Evolutionary conservation across 352 stramenopile genomes (phyloP).

Genomic region (Thraustochytrium striatum): DNA sequence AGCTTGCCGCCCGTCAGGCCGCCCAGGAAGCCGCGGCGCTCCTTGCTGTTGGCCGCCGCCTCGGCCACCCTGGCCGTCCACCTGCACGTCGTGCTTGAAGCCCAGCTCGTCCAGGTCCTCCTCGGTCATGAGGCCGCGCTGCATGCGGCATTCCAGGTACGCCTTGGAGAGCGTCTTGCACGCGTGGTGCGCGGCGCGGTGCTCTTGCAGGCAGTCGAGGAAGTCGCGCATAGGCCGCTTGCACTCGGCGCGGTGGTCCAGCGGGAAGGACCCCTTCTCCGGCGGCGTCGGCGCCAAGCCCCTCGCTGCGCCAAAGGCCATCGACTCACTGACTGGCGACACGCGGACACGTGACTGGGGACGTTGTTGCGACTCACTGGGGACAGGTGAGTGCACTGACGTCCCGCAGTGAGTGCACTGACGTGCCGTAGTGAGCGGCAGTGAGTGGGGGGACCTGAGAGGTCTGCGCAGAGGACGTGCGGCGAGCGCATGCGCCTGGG

Average conservation of each 20-base stretch:
- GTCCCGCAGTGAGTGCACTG: too few relatives aligned
- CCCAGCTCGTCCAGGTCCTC: slow-evolving; percentile 74
- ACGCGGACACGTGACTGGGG: too few relatives aligned
- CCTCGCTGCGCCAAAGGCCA: too few relatives aligned
- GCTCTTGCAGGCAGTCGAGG: slow-evolving; percentile 71
- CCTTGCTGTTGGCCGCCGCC: background rate
- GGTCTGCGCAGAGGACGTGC: too few relatives aligned
- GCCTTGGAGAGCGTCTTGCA: slow-evolving; percentile 78
- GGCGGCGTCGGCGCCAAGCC: too few relatives aligned
- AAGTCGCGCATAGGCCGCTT: slow-evolving; percentile 77
- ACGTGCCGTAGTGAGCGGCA: too few relatives aligned
- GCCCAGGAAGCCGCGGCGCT: slow-evolving; percentile 8
- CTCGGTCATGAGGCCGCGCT: slow-evolving; percentile 73
- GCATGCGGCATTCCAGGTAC: slow-evolving; percentile 80
- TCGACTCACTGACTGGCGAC: too few relatives aligned
- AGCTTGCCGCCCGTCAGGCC: background rate
- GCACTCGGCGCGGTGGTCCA: slow-evolving; percentile 82
- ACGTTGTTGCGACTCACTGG: too few relatives aligned
- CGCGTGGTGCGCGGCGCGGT: slow-evolving; percentile 74
- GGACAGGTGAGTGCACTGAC: too few relatives aligned
- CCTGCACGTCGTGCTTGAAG: slow-evolving; percentile 73
- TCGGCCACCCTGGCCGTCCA: slow-evolving; percentile 55
- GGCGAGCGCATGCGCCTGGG: too few relatives aligned
- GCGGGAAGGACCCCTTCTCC: slow-evolving; percentile 80
- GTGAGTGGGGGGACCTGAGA: too few relatives aligned